Evolutionary conservation across 495 filamentous ascomycete genomes (phyloP), one percentile per base, ranked within the genome.

Genomic region (Lasiosphaeria miniovina): DNA sequence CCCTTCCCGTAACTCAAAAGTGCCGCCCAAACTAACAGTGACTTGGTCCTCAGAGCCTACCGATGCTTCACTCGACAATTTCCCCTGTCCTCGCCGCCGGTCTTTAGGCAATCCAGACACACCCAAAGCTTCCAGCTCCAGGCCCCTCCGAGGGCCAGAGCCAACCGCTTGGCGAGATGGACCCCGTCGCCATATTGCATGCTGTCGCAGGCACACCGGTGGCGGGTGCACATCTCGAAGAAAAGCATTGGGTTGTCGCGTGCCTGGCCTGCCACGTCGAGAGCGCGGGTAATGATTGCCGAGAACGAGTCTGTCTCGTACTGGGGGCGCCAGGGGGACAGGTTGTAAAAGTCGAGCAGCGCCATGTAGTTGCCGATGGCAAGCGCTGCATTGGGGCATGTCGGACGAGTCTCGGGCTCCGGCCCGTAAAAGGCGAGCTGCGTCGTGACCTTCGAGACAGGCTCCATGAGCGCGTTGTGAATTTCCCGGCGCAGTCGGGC

Each of bases 301-400:
- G 31, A 36, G 57, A 63, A 60, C 32, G 57, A 54, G 38, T 63
- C 61, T 14, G 61, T 63, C 55, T 63, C 61, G 61, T 56, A 63
- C 57, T 63, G 61, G 15, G 61, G 45, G 6, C 61, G 61, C 61
- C 61, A 63, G 7, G 61, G 61, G 1, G 45, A 59, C 36, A 63
- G 52, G 36, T 63, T 63, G n/a, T 45, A 24, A 31, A 17, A 15
- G 45, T 63, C 61, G 5, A 63, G 52, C 46, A 63, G 38, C 11
- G 52, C 49, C 56, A 63, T 59, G 52, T 63, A 63, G 24, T 55
- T 56, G 3, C 61, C 61, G 17, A 63, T 63, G 46, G 61, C 52
- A 14, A 54, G 24, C 4, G 61, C 57, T 1, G 61, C 61, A 36
- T 56, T 59, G 17, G 52, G 61, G n/a, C 61, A 63, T 14, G 51